These are phyloP conservation scores for Wallacemonas sp. DNA, from an alignment of 208 protist genomes.

Conservation along the genomic window DNA sequence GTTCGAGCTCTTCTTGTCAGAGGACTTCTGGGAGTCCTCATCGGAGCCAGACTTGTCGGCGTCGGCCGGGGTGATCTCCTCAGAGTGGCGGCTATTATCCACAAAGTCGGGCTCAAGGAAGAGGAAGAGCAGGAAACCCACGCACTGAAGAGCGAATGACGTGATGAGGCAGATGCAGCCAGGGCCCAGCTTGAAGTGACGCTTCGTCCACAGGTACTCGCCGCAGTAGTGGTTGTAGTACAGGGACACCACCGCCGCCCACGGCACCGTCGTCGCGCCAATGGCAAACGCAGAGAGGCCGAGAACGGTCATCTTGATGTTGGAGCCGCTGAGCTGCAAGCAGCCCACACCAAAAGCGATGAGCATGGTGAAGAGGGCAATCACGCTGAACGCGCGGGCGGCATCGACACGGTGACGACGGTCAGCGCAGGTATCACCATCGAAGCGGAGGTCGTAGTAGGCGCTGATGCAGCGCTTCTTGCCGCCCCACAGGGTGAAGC, in stretches of 20 bases:
- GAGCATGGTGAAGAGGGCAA: slow-evolving; percentile 49
- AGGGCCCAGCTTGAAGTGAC: slow-evolving; percentile 32
- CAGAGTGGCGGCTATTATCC: background rate
- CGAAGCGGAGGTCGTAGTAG: slow-evolving; percentile 44
- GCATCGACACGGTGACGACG: slow-evolving; percentile 43
- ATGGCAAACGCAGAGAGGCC: slow-evolving; percentile 41
- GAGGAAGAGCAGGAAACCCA: slow-evolving; percentile 48
- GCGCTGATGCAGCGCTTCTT: slow-evolving; percentile 41
- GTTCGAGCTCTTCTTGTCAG: slow-evolving; percentile 8
- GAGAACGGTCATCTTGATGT: slow-evolving; percentile 40
- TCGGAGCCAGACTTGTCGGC: slow-evolving; percentile 12
- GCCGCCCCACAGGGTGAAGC: slow-evolving; percentile 65
- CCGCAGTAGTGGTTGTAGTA: slow-evolving; percentile 67
- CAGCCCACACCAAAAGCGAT: slow-evolving; percentile 27
- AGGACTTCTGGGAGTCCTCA: slow-evolving; percentile 6
- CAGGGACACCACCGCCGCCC: slow-evolving; percentile 44
- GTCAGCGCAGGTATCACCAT: slow-evolving; percentile 40
- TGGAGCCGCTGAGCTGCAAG: slow-evolving; percentile 32
- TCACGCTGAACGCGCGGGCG: slow-evolving; percentile 55
- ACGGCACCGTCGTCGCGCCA: slow-evolving; percentile 45
- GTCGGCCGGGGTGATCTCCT: slow-evolving; percentile 1
- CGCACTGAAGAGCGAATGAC: slow-evolving; percentile 41
- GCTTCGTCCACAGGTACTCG: slow-evolving; percentile 26
- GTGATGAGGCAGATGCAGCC: slow-evolving; percentile 52
- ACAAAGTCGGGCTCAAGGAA: slow-evolving; percentile 37